These are phyloP conservation scores for Hortiboletus campestris DNA, from an alignment of 768 basidiomycete genomes.

Conservation along the genomic window DNA sequence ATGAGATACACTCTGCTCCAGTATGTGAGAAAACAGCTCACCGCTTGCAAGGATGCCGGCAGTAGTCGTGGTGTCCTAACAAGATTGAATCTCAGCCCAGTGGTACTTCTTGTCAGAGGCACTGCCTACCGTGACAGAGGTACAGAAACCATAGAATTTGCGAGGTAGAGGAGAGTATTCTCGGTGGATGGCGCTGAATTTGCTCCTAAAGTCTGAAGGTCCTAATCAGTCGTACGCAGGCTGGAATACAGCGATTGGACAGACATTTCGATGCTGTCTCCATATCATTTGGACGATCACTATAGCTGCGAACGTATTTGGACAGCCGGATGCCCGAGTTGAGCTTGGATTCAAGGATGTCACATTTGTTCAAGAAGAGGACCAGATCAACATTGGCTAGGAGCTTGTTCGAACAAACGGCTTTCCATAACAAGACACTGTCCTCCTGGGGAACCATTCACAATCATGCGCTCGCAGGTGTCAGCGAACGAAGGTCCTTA, in stretches of 20 bases:
- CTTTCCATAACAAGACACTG: conserved; percentile 72
- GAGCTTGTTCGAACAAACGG: conserved; percentile 68
- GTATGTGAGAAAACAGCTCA: conserved; percentile 31
- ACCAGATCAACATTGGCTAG: conserved; percentile 71
- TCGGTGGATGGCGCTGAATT: conserved; percentile 73
- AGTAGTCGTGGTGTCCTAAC: conserved; percentile 68
- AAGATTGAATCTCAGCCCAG: neutral
- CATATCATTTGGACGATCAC: conserved; percentile 64
- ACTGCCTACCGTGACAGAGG: conserved; percentile 61
- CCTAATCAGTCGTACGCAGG: neutral
- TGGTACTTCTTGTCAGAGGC: neutral
- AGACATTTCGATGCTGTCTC: conserved; percentile 67
- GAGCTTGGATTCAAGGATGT: conserved; percentile 68
- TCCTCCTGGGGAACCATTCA: conserved; percentile 52
- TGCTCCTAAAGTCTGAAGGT: conserved; percentile 59
- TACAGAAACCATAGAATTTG: conserved; percentile 77
- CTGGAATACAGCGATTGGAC: conserved; percentile 19
- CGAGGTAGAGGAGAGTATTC: conserved; percentile 72
- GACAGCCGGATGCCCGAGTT: conserved; percentile 58
- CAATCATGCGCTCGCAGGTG: neutral
- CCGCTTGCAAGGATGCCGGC: conserved; percentile 76
- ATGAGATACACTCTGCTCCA: conserved; percentile 2
- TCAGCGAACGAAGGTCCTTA: conserved; percentile 19
- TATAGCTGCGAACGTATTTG: conserved; percentile 72
- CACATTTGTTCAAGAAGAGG: conserved; percentile 81